Evolutionary conservation across 176 grass and related monocot species (phyloP), one percentile per base, ranked within the genome.

Genomic region (Saccharum spontaneum): DNA sequence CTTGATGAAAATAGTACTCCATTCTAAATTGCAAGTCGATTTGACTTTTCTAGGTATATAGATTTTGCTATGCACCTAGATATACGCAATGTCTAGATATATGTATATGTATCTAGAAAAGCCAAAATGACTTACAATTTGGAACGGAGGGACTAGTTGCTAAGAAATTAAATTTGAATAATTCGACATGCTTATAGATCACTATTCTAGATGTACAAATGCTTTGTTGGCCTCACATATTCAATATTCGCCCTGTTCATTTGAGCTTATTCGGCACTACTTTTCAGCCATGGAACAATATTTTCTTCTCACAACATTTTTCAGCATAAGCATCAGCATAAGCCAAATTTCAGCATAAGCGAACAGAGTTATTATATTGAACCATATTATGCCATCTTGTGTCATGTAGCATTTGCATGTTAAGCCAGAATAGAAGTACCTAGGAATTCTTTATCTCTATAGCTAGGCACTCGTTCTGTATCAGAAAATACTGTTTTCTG

Each of bases 401-500:
- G 59, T 46, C 81, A 43, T 26, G 44, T 79, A 77, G 71, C n/a
- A 86, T 33, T 55, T 37, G 40, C 23, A 77, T 52, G 71, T 63
- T 65, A n/a, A 77, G 70, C 20, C 14, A 50, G 24, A 22, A 6
- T 70, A 59, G 6, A 77, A 57, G 10, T 46, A 11, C 41, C 73
- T 68, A 31, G 44, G 15, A 50, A 75, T 63, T 78, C 52, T n/a
- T 16, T 79, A 75, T 65, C 28, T 38, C 4, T 77, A 78, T 41
- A 55, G 59, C 26, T 90, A 86, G 74, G 37, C 67, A 17, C 68
- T 41, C 8, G 7, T 10, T 55, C 8, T 73, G 46, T 11, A 71
- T 70, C 41, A 17, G 59, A 60, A 30, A 41, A 28, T 88, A 60
- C 38, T 87, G 12, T 88, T 68, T 83, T 74, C 36, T 61, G 17